Evolutionary conservation across 352 stramenopile species (phyloP).

Genomic region (Phytophthora niederhauseri): DNA sequence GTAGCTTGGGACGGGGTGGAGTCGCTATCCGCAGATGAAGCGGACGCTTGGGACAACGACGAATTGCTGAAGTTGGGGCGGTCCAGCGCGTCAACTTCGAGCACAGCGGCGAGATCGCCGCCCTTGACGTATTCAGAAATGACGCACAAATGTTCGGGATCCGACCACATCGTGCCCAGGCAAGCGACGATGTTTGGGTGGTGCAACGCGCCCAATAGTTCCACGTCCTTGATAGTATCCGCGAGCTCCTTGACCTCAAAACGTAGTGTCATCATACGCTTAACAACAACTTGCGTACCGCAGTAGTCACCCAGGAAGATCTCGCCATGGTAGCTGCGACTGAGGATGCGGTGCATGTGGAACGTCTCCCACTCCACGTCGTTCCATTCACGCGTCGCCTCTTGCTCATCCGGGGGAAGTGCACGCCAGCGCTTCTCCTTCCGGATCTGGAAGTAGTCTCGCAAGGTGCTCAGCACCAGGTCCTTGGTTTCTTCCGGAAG

Average conservation of each 20-base stretch:
- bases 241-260: constrained; percentile 63
- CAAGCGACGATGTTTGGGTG: constrained; percentile 75
- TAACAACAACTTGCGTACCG: constrained; percentile 64
- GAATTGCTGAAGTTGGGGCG: constrained; percentile 31
- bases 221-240: constrained; percentile 77
- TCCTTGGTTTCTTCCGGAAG: constrained; percentile 62
- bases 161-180: constrained; percentile 75
- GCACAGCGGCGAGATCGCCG: constrained; percentile 59
- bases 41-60: constrained; percentile 9
- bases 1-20: constrained; percentile 11
- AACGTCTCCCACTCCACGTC: constrained; percentile 67
- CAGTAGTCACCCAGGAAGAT: constrained; percentile 70
- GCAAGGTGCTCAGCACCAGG: constrained; percentile 58
- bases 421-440: constrained; percentile 48
- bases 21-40: constrained; percentile 19
- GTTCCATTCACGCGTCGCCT: constrained; percentile 50
- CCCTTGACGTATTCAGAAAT: constrained; percentile 72
- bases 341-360: constrained; percentile 64
- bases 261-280: constrained; percentile 69
- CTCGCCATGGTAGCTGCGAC: constrained; percentile 66
- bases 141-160: constrained; percentile 64
- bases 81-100: constrained; percentile 57
- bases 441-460: constrained; percentile 66
- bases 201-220: constrained; percentile 57
- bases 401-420: constrained; percentile 27